Base-by-base conservation (phyloP, 257 asterid genomes). In the Lithospermum erythrorhizon region DNA sequence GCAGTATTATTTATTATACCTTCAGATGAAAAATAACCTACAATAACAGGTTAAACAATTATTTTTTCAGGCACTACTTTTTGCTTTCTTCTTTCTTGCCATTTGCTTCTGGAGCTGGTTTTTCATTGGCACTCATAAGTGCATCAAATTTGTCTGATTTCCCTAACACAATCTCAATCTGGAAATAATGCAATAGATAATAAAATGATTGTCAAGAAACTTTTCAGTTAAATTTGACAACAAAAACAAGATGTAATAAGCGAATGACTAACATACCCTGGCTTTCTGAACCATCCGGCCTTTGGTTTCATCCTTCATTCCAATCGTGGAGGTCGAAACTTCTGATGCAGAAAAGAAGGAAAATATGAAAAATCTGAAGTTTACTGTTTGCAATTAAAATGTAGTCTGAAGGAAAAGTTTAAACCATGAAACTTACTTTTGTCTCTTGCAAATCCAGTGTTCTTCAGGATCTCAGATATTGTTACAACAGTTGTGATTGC, bases 401-500 rank as follows among this genome's bases (percentile, higher is more conserved):
- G 37, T 27, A 23, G 35, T 22, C 7, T 11, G 11, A 21, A 20
- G 30, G 22, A 9, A 55, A 16, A 6, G 23, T 53, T 17, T 18
- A 53, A 53, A 53, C 60, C 18, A 21, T 25, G 63, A 56, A 53
- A 27, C 68, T 68, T 72, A 85, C 95, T 86, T 83, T 78, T 83
- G 68, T 86, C 90, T 30, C 73, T 74, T 10, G 89, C 91, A 72
- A 81, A 81, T 45, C 91, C 91, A 78, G 79, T 83, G 53, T 86
- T 86, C 78, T 83, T 83, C 65, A 86, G 66, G 69, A 86, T 83
- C 60, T 83, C 95, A 56, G 91, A 88, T 63, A 83, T 62, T 68
- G 85, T 86, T 22, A 86, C 95, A 59, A 83, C 91, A 0, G 95
- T 86, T 32, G 95, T 75, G 68, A 86, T 86, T 65, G 95, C 91